Percentiles rank a stretch among this genome's conserved stretches.
These are phyloP conservation scores for Barbarea vulgaris DNA, from an alignment of 345 rosid genomes.

Conservation along the genomic window DNA sequence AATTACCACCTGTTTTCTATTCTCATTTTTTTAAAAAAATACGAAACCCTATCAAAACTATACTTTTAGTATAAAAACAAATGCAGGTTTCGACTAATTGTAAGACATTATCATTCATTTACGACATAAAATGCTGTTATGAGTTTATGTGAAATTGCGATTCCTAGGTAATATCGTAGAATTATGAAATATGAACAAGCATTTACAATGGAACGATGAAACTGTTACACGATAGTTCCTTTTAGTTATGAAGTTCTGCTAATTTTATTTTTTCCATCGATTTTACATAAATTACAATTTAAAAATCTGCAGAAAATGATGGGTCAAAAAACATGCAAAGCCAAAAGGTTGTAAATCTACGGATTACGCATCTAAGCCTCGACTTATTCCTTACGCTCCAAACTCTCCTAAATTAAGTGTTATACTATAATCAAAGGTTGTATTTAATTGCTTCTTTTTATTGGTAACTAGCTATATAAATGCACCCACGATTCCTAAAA, in stretches of 20 bases:
- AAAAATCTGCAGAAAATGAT: no score
- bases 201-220: no score
- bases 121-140: background rate
- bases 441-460: conserved; percentile 14
- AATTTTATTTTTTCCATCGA: background rate
- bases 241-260: background rate
- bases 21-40: no score
- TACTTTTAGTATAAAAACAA: background rate
- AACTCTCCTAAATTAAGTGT: background rate
- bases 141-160: background rate
- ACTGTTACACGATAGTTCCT: background rate
- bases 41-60: no score
- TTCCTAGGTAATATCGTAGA: background rate
- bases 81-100: background rate
- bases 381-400: no score
- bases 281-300: background rate
- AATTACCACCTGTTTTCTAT: no score
- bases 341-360: no score
- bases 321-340: no score
- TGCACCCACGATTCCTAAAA: conserved; percentile 23
- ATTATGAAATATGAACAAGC: background rate
- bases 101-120: background rate
- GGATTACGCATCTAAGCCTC: no score
- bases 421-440: background rate
- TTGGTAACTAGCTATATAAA: conserved; percentile 19